phyloP scores from a whole-genome alignment of 2,329 filamentous ascomycete genomes.

The Colletotrichum sp. region DNA sequence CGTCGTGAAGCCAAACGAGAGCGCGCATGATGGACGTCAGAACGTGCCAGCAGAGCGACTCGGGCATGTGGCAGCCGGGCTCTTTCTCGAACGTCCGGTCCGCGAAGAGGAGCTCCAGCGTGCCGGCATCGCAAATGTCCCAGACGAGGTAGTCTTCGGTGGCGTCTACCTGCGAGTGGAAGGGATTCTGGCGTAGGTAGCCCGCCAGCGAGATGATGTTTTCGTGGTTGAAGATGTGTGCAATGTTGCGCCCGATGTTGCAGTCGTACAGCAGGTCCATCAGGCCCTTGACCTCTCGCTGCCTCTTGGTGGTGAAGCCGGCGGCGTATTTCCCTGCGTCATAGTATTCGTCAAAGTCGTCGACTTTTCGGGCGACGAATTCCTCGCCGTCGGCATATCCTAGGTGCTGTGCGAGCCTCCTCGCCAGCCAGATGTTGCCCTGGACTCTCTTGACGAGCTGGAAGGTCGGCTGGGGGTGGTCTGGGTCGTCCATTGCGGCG shows the following conservation, averaged over 20 bases:
- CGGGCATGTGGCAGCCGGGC: constrained; percentile 46
- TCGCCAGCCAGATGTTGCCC: constrained; percentile 36
- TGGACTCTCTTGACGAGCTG: constrained; percentile 33
- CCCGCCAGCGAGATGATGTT: constrained; percentile 52
- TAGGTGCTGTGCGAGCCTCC: constrained; percentile 26
- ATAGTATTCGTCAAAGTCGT: constrained; percentile 21
- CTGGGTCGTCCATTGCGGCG: not conserved
- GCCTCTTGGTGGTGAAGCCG: constrained; percentile 21
- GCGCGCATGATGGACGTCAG: constrained; percentile 51
- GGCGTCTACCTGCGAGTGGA: constrained; percentile 18
- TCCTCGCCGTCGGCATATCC: constrained; percentile 26
- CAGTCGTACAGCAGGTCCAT: constrained; percentile 29
- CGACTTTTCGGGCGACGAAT: constrained; percentile 36
- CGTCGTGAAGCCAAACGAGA: constrained; percentile 58
- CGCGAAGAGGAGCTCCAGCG: constrained; percentile 46
- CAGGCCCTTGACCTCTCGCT: constrained; percentile 25
- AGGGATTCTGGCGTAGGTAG: constrained; percentile 30
- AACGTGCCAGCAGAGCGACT: constrained; percentile 62
- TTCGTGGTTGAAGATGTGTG: constrained; percentile 51
- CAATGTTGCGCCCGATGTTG: constrained; percentile 32
- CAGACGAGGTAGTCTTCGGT: constrained; percentile 46
- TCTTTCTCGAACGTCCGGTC: constrained; percentile 25
- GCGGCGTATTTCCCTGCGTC: not conserved
- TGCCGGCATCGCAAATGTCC: constrained; percentile 59
- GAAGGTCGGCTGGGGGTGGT: constrained; percentile 24